Evolutionary conservation across 805 yeast species (phyloP).

Genomic region (Torulaspora delbrueckii): DNA sequence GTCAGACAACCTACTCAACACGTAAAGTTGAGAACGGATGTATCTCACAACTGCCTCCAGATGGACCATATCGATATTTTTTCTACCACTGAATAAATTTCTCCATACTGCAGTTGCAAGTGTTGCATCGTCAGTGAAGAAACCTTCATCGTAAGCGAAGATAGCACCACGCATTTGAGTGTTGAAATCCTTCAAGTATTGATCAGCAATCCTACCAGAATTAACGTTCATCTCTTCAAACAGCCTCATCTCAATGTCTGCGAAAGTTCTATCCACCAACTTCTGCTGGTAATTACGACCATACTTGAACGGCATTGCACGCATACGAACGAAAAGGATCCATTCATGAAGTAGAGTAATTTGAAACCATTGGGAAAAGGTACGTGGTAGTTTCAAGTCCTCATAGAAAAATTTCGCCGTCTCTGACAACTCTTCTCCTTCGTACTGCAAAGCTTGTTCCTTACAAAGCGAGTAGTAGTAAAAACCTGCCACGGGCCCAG

Average conservation of each 20-base stretch:
- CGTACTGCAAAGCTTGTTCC: conserved; percentile 72
- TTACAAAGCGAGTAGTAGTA: conserved; percentile 83
- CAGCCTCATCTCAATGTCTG: conserved; percentile 82
- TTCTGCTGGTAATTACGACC: conserved; percentile 90
- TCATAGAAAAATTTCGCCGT: conserved; percentile 83
- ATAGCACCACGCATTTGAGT: conserved; percentile 85
- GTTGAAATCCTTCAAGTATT: conserved; percentile 84
- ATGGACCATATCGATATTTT: conserved; percentile 73
- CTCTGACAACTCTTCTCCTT: conserved; percentile 64
- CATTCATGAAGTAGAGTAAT: conserved; percentile 86
- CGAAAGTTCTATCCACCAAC: conserved; percentile 80
- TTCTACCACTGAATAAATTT: conserved; percentile 82
- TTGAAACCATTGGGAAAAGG: conserved; percentile 96
- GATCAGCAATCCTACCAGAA: conserved; percentile 76
- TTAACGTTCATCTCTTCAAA: conserved; percentile 80
- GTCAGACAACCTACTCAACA: conserved; percentile 78
- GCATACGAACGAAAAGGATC: conserved; percentile 91
- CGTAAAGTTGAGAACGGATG: conserved; percentile 83
- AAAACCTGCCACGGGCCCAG: conserved; percentile 93
- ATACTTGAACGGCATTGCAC: conserved; percentile 88
- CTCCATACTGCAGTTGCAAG: conserved; percentile 82
- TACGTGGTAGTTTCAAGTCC: conserved; percentile 71
- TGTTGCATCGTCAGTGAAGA: conserved; percentile 71
- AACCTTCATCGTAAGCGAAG: conserved; percentile 88
- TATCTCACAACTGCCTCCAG: conserved; percentile 87